These are phyloP conservation scores for Tolypocladium sp. DNA, from an alignment of 2,329 filamentous ascomycete species.

Conservation along the genomic window DNA sequence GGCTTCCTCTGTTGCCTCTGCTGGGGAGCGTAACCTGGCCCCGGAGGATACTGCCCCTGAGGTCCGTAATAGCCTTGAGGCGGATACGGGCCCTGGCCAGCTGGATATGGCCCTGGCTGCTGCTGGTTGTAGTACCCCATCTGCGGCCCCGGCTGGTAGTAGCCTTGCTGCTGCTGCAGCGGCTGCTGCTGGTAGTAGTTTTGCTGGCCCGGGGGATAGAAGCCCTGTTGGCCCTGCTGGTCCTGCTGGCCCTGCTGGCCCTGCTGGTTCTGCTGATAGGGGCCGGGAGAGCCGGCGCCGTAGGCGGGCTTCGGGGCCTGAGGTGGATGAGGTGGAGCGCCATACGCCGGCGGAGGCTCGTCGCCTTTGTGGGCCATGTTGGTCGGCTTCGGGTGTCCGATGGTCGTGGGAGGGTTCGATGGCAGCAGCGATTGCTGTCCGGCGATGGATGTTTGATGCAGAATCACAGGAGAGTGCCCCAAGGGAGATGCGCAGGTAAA, in stretches of 20 bases:
- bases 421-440: background rate
- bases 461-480: background rate
- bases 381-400: background rate
- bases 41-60: constrained; percentile 23
- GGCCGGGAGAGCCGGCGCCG: constrained; percentile 18
- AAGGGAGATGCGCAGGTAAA: background rate
- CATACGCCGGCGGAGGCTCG: constrained; percentile 38
- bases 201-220: constrained; percentile 19
- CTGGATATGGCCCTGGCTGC: constrained; percentile 21
- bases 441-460: background rate
- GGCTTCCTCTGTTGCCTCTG: constrained; percentile 20
- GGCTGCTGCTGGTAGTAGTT: constrained; percentile 18
- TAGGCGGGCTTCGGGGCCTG: constrained; percentile 33
- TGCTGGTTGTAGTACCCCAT: constrained; percentile 36
- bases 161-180: constrained; percentile 19
- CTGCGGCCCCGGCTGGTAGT: constrained; percentile 30
- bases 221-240: constrained; percentile 9
- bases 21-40: constrained; percentile 27
- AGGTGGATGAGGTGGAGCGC: constrained; percentile 12
- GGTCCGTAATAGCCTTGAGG: constrained; percentile 26
- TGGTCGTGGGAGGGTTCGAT: background rate
- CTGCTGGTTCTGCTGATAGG: constrained; percentile 16
- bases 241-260: constrained; percentile 12
- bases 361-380: constrained; percentile 38
- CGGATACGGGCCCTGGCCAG: constrained; percentile 23